Evolutionary conservation across 78 protist genomes (phyloP), one percentile per base, ranked within the genome.

Genomic region (Parvularia atlantis): DNA sequence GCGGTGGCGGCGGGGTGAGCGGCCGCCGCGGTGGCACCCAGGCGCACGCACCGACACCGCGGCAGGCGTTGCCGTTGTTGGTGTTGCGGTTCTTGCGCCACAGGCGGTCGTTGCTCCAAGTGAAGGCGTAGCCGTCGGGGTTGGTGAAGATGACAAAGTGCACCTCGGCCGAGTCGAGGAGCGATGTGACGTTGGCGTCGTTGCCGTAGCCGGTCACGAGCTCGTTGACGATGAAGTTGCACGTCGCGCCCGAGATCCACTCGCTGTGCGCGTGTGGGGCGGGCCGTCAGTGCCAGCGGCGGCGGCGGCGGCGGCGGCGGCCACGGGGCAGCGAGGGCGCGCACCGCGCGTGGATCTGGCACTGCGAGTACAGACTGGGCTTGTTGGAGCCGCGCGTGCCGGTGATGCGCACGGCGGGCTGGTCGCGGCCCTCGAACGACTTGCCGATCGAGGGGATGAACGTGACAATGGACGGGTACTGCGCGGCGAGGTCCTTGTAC

Each of bases 241-340:
- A n/a, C 26, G 31, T 28, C 7, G 67, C 50, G 37, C 16, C 4
- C 26, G 20, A 2, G 30, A 63, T 63, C 56, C 37, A 66, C 71
- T 39, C 62, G 19, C n/a, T n/a, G n/a, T n/a, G n/a, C n/a, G n/a
- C n/a, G n/a, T n/a, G n/a, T n/a, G n/a, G n/a, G n/a, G n/a, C n/a
- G n/a, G n/a, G n/a, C n/a, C n/a, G n/a, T n/a, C n/a, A n/a, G n/a
- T n/a, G n/a, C n/a, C n/a, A n/a, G n/a, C n/a, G n/a, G n/a, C n/a
- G n/a, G n/a, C n/a, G n/a, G n/a, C n/a, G n/a, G n/a, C n/a, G 22
- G 50, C 19, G 81, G 78, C 10, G 63, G 40, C 43, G 81, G 81
- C 19, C 73, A 71, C 36, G 77, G 10, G 79, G 79, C 78, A 9
- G 78, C 81, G 28, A n/a, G n/a, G n/a, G n/a, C n/a, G n/a, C n/a